Evolutionary conservation across 2,329 filamentous ascomycete genomes (phyloP), one percentile per base, ranked within the genome.

Genomic region (Cucurbitaria berberidis): DNA sequence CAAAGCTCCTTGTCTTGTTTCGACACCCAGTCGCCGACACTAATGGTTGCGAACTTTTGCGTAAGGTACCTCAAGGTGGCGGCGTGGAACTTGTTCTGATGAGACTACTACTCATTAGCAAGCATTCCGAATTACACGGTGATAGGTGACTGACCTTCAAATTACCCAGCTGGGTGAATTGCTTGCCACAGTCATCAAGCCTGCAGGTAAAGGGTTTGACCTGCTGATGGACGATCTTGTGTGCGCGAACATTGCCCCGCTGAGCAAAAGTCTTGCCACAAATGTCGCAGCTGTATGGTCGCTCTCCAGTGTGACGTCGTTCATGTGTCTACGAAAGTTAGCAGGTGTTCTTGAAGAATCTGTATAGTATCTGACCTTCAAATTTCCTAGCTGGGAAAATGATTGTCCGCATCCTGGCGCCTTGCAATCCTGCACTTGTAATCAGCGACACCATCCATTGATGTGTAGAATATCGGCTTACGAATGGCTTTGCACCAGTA

Each of bases 31-130:
- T 88, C 84, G n/a, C 80, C 81, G 47, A 87, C 83, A 30, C 78
- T 76, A 51, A 87, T 79, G 32, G 81, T 81, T 15, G 87, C 84
- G 70, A 96, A 95, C 69, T 88, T 89, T 38, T 79, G 64, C 0
- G 88, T 91, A 21, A 96, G 80, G 13, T 82, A 80, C 53, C 85
- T 82, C 34, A 97, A 81, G 0, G 89, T 89, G n/a, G 84, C 77
- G 32, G 85, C 84, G 75, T 98, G 93, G 72, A 96, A 97, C 69
- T 93, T 93, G 78, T 97, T 97, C 76, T 96, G 91, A 69, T 98
- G 93, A 2, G 89, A 90, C 88, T 91, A 53, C 51, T 22, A 8
- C 1, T 11, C 5, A 48, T 69, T 41, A 72, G 66, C 35, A 36
- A 21, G 5, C 6, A 30, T n/a, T 27, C 16, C 22, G 11, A 15